A percentile compares a stretch with the other conserved stretches of the same genome.
phyloP scores from a whole-genome alignment of 257 asterid species.

The Penstemon barbatus region DNA sequence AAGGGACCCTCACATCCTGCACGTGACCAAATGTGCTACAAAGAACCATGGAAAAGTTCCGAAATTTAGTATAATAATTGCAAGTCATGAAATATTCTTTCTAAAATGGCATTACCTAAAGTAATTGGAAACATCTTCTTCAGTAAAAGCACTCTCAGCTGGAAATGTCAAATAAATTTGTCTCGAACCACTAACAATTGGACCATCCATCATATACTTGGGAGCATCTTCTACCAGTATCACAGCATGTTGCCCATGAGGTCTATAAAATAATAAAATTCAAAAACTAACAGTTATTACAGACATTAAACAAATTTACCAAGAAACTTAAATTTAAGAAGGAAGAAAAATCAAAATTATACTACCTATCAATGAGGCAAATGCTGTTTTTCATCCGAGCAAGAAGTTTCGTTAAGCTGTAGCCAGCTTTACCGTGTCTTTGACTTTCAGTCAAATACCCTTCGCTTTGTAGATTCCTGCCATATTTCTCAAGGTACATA shows the following conservation, averaged over 20 bases:
- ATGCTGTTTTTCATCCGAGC: slow-evolving; percentile 69
- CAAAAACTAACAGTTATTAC: neutral
- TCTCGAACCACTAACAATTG: slow-evolving; percentile 60
- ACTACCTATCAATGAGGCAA: slow-evolving; percentile 70
- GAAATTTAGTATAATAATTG: neutral
- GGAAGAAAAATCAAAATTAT: neutral
- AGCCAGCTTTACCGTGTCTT: slow-evolving; percentile 84
- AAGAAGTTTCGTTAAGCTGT: slow-evolving; percentile 81
- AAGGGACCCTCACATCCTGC: slow-evolving; percentile 91
- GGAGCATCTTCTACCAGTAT: slow-evolving; percentile 73
- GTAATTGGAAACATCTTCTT: slow-evolving; percentile 76
- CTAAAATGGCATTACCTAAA: slow-evolving; percentile 46
- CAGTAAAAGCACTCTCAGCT: slow-evolving; percentile 75
- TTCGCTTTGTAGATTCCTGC: slow-evolving; percentile 73
- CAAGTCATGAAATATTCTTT: neutral
- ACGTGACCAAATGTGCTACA: slow-evolving; percentile 78
- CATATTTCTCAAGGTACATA: slow-evolving; percentile 70
- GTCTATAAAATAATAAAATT: slow-evolving; percentile 47
- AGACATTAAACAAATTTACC: neutral
- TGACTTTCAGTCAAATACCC: slow-evolving; percentile 93
- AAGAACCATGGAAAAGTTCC: slow-evolving; percentile 14
- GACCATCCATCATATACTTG: slow-evolving; percentile 59
- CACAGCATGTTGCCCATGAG: slow-evolving; percentile 91
- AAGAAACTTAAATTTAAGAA: neutral
- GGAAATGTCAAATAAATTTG: slow-evolving; percentile 91